Evolutionary conservation across 495 filamentous ascomycete genomes (phyloP).

Genomic region (Letharia columbiana): DNA sequence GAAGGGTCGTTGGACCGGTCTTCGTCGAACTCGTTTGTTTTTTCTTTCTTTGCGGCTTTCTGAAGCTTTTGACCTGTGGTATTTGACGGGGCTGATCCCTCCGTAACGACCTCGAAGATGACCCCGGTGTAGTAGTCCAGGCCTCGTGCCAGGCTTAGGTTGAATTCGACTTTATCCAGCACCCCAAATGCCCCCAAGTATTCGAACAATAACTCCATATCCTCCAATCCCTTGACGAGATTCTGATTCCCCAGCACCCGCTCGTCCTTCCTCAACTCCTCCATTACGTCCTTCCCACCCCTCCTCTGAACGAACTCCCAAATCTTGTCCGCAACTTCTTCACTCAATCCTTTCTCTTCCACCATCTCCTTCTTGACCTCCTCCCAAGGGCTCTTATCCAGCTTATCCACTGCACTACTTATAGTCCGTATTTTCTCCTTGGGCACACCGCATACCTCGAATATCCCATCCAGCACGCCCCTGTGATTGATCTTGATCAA

Average conservation of each 20-base stretch:
- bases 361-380: slow-evolving; percentile 91
- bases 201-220: slow-evolving; percentile 71
- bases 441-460: slow-evolving; percentile 83
- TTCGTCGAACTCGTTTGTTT: slow-evolving; percentile 54
- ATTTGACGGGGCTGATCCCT: slow-evolving; percentile 60
- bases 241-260: slow-evolving; percentile 56
- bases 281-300: slow-evolving; percentile 59
- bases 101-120: slow-evolving; percentile 86
- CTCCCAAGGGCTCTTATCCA: slow-evolving; percentile 86
- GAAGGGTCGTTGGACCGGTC: slow-evolving; percentile 76
- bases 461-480: slow-evolving; percentile 88
- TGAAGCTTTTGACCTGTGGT: slow-evolving; percentile 40
- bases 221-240: slow-evolving; percentile 67
- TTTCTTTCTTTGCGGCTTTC: slow-evolving; percentile 50
- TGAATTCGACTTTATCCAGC: slow-evolving; percentile 65
- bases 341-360: slow-evolving; percentile 75
- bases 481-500: slow-evolving; percentile 95
- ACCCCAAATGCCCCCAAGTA: slow-evolving; percentile 73
- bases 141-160: slow-evolving; percentile 73
- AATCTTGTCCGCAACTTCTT: slow-evolving; percentile 71
- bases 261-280: slow-evolving; percentile 53
- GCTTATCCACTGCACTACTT: slow-evolving; percentile 86
- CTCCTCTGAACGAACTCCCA: slow-evolving; percentile 69
- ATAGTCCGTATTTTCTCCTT: slow-evolving; percentile 77
- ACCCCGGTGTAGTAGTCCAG: slow-evolving; percentile 93